Evolutionary conservation across 208 protist species (phyloP).

Genomic region (Trichomonas gallinae): DNA sequence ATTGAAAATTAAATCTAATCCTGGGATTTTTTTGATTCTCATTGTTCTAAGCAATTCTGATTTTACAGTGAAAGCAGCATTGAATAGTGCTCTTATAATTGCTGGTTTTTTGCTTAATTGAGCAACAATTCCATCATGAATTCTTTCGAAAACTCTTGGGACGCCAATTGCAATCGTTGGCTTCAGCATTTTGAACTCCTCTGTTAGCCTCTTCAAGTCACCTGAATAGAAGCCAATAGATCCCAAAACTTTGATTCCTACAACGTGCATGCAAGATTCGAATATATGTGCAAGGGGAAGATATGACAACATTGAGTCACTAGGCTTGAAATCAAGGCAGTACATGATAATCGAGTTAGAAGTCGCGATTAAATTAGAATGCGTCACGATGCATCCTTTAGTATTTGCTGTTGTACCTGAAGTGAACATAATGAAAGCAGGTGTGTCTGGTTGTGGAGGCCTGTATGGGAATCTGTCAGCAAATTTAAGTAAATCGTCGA

Average conservation of each 20-base stretch:
- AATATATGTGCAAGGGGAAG: constrained; percentile 32
- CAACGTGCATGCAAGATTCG: not conserved
- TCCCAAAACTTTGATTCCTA: not conserved
- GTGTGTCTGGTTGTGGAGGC: not conserved
- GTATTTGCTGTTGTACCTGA: not conserved
- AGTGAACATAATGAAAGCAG: constrained; percentile 1
- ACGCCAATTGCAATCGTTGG: constrained; percentile 25
- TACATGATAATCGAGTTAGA: not conserved
- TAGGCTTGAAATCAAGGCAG: not conserved
- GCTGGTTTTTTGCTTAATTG: not conserved
- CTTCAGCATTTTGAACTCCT: not conserved
- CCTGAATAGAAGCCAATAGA: constrained; percentile 11
- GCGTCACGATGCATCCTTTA: constrained; percentile 27
- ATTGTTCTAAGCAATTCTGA: not conserved
- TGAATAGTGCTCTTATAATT: not conserved
- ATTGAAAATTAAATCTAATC: not conserved
- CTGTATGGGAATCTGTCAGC: not conserved
- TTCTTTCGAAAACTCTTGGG: not conserved
- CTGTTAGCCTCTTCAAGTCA: not conserved
- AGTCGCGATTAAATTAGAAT: constrained; percentile 17
- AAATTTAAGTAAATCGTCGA: not conserved
- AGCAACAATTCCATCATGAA: not conserved
- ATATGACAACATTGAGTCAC: constrained; percentile 25
- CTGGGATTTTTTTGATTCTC: not conserved
- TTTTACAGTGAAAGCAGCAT: not conserved